Conservation (phyloP, 2,329 filamentous ascomycete genomes). For the Stemphylium beticola region DNA sequence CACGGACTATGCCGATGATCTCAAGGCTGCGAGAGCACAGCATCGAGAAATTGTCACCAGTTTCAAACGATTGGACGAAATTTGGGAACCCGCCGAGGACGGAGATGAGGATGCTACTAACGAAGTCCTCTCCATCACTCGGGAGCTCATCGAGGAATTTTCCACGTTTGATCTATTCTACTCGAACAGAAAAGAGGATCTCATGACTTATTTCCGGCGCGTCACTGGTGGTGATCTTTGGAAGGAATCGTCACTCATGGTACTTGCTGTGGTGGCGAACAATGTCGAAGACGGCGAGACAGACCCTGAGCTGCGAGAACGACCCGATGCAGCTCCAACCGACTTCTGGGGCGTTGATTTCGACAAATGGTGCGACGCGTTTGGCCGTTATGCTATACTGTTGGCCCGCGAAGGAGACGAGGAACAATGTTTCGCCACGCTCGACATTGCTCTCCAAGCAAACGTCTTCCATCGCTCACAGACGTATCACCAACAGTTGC, state of each 20-base stretch:
- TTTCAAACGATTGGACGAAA: slow-evolving; percentile 55
- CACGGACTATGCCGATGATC: slow-evolving; percentile 45
- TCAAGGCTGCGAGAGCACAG: slow-evolving; percentile 48
- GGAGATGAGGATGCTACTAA: slow-evolving; percentile 58
- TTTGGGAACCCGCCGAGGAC: slow-evolving; percentile 51
- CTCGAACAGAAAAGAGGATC: slow-evolving; percentile 54
- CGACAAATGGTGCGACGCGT: slow-evolving; percentile 84
- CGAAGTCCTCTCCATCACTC: slow-evolving; percentile 65
- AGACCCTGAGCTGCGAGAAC: slow-evolving; percentile 36
- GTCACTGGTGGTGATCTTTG: slow-evolving; percentile 41
- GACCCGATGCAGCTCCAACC: slow-evolving; percentile 49
- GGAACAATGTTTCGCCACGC: slow-evolving; percentile 78
- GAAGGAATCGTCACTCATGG: slow-evolving; percentile 44
- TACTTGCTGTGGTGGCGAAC: slow-evolving; percentile 44
- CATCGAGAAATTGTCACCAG: slow-evolving; percentile 49
- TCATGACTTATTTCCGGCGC: slow-evolving; percentile 45
- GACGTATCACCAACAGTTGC: slow-evolving; percentile 72
- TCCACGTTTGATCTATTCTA: slow-evolving; percentile 66
- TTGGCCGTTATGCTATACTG: slow-evolving; percentile 83
- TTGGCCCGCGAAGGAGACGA: slow-evolving; percentile 71
- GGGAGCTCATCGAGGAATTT: slow-evolving; percentile 66
- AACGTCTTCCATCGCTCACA: slow-evolving; percentile 79
- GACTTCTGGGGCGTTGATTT: slow-evolving; percentile 82
- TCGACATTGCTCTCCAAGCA: slow-evolving; percentile 78
- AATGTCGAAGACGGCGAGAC: slow-evolving; percentile 41